Base-by-base conservation (phyloP, 2,329 filamentous ascomycete species). In the Pyrenochaeta sp. region DNA sequence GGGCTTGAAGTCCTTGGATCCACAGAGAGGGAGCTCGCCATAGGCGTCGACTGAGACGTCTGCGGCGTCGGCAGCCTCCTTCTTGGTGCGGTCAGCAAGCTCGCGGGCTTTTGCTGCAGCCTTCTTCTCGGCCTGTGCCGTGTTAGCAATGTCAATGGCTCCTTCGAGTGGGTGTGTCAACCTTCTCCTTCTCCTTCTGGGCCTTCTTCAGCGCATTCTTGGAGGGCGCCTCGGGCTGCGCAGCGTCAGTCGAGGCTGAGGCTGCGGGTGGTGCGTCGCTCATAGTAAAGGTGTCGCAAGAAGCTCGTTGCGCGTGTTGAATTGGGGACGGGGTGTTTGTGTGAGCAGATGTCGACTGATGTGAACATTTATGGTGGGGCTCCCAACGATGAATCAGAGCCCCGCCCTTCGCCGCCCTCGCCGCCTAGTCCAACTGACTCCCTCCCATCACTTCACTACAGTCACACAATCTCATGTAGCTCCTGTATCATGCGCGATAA, bases 41-140 rank as follows among this genome's bases (percentile, higher is more conserved):
- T 97, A 96, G 73, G 90, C 88, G 55, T 89, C 87, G 67, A 83
- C 86, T 54, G 82, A 83, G 39, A 84, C 84, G 47, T 86, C 82
- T 32, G 80, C 81, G 22, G 84, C 85, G 51, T 85, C 84, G 46
- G 84, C 82, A 29, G 83, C 83, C 49, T 88, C 87, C 66, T 89
- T 72, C 53, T 72, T 70, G 30, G 58, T 49, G 41, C 67, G 67
- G 15, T 71, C 66, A 24, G 74, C 75, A 35, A 75, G 87, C 65
- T 88, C 86, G 10, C 24, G 10, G 10, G 24, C 5, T 7, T 3
- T 6, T 11, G 14, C 24, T 27, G 9, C 24, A 6, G 5, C 24
- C 4, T 27, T 9, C 24, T 73, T 73, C 48, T 69, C 70, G 24
- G 71, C 71, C 69, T 72, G 44, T 17, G 13, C 7, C 14, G 20